phyloP scores from a whole-genome alignment of 2,329 filamentous ascomycete species.

The Trichoderma harzianum region DNA sequence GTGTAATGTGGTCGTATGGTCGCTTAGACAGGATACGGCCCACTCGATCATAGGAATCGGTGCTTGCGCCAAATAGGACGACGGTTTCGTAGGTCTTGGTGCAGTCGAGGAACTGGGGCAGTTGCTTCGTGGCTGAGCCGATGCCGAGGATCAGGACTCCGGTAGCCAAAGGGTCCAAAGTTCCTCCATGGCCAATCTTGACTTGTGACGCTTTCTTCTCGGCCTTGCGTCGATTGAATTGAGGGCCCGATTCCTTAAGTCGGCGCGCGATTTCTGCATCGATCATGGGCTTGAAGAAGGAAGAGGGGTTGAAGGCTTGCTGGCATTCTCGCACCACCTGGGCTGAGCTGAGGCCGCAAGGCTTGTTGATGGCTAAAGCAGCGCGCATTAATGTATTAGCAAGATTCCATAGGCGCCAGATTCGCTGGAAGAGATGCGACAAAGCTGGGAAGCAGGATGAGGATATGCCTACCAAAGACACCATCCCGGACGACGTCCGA shows the following conservation, averaged over 20 bases:
- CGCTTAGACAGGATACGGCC: conserved; percentile 78
- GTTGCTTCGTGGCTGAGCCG: conserved; percentile 79
- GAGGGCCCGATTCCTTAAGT: conserved; percentile 53
- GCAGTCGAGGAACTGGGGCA: conserved; percentile 77
- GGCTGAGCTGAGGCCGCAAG: conserved; percentile 78
- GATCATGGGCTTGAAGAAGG: conserved; percentile 75
- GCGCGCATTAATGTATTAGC: conserved; percentile 9
- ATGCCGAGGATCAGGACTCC: conserved; percentile 88
- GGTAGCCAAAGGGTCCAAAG: conserved; percentile 88
- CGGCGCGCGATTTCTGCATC: conserved; percentile 57
- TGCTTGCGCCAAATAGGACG: conserved; percentile 85
- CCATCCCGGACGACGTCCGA: conserved; percentile 52
- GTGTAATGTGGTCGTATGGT: conserved; percentile 77
- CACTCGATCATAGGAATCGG: conserved; percentile 84
- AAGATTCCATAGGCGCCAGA: neutral
- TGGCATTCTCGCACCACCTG: conserved; percentile 89
- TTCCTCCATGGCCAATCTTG: conserved; percentile 95
- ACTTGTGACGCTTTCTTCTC: conserved; percentile 64
- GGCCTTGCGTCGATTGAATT: conserved; percentile 56
- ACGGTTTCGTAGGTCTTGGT: conserved; percentile 92
- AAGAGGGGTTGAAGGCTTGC: conserved; percentile 75
- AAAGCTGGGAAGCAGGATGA: neutral
- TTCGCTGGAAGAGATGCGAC: neutral
- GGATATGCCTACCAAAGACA: conserved; percentile 50
- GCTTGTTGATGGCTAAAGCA: conserved; percentile 82